These are phyloP conservation scores for Salix suchowensis DNA, from an alignment of 345 rosid genomes.

Conservation along the genomic window DNA sequence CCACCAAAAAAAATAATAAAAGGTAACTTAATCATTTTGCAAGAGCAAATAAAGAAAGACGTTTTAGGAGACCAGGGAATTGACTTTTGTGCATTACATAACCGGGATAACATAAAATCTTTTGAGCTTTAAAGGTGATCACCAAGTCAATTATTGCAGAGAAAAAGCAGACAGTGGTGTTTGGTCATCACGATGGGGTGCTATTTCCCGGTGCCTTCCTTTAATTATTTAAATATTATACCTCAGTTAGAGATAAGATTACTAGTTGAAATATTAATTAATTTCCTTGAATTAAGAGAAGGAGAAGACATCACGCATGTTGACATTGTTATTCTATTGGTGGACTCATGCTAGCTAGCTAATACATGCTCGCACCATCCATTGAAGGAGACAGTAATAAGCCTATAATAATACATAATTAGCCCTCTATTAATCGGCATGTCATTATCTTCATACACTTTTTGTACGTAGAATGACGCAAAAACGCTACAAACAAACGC, in stretches of 20 bases:
- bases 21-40: neutral
- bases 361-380: neutral
- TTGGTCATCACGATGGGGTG: neutral
- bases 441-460: conserved; percentile 30
- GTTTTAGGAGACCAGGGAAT: conserved; percentile 5
- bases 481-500: conserved; percentile 22
- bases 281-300: neutral
- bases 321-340: conserved; percentile 28
- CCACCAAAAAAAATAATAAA: too few relatives aligned
- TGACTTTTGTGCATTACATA: conserved; percentile 3
- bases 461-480: conserved; percentile 16
- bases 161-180: neutral
- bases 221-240: neutral
- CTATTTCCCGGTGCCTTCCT: neutral
- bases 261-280: neutral
- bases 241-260: neutral
- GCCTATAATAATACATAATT: conserved; percentile 2
- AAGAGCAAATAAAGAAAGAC: neutral
- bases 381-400: conserved; percentile 21
- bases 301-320: conserved; percentile 1
- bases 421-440: neutral
- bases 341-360: conserved; percentile 10
- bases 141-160: neutral
- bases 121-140: neutral
- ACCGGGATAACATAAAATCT: conserved; percentile 1